phyloP scores from a whole-genome alignment of 2,329 filamentous ascomycete species.

The Fusarium lateritium region DNA sequence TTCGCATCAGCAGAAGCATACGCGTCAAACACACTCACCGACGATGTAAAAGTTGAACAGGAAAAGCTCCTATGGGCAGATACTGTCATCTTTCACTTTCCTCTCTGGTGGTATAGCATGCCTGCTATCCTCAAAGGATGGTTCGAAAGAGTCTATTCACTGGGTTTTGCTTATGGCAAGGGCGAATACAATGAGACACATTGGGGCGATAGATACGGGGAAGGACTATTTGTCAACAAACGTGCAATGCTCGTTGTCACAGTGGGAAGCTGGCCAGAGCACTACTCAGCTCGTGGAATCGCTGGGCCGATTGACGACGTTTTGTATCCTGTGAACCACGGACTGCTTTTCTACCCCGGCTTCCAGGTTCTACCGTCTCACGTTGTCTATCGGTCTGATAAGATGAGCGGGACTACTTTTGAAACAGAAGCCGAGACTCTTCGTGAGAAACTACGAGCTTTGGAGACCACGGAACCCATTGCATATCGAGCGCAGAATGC shows the following conservation, averaged over 20 bases:
- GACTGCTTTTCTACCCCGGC: conserved; percentile 25
- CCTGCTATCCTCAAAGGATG: conserved; percentile 34
- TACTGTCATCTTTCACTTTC: conserved; percentile 27
- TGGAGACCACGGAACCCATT: conserved; percentile 12
- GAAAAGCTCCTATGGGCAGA: conserved; percentile 37
- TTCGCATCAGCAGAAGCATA: conserved; percentile 17
- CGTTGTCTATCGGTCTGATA: conserved; percentile 17
- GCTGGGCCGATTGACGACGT: conserved; percentile 25
- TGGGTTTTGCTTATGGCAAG: conserved; percentile 27
- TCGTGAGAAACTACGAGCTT: conserved; percentile 11
- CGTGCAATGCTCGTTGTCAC: conserved; percentile 24
- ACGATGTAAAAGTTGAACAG: conserved; percentile 30
- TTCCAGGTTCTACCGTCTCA: conserved; percentile 27
- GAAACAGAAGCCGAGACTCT: conserved; percentile 2
- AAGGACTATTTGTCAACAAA: conserved; percentile 15
- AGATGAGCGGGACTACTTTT: conserved; percentile 2
- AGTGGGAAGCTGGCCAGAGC: conserved; percentile 2
- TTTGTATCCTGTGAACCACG: conserved; percentile 28
- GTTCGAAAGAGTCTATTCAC: conserved; percentile 25
- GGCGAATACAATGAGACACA: conserved; percentile 19
- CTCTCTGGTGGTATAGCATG: conserved; percentile 33
- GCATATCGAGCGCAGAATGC: conserved; percentile 24
- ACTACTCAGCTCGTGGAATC: conserved; percentile 28
- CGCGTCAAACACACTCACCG: conserved; percentile 13
- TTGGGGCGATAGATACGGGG: conserved; percentile 35